Evolutionary conservation across 2,329 filamentous ascomycete genomes (phyloP).

Genomic region (Alternaria gansuensis): DNA sequence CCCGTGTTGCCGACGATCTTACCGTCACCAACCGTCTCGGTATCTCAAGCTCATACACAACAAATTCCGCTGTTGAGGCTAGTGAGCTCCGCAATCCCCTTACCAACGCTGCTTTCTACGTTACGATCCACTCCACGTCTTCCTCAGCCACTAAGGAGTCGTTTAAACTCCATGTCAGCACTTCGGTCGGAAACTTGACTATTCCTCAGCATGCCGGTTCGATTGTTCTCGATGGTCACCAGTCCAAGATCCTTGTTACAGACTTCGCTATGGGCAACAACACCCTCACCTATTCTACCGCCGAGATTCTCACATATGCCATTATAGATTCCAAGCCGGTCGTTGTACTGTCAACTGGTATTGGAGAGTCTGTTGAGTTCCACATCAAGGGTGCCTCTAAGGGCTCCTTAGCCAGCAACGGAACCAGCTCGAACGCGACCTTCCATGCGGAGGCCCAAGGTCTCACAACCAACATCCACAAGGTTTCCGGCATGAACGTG

Average conservation of each 20-base stretch:
- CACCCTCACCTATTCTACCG: constrained; percentile 63
- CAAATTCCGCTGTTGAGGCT: constrained; percentile 62
- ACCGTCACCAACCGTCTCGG: constrained; percentile 62
- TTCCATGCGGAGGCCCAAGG: constrained; percentile 55
- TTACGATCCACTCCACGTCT: constrained; percentile 65
- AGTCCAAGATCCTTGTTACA: constrained; percentile 69
- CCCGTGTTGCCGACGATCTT: constrained; percentile 65
- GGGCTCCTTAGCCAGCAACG: constrained; percentile 53
- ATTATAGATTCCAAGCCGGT: constrained; percentile 49
- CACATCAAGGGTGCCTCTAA: constrained; percentile 49
- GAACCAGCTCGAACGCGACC: constrained; percentile 55
- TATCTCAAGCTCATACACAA: constrained; percentile 62
- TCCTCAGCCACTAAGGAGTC: constrained; percentile 61
- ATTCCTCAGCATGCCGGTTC: constrained; percentile 61
- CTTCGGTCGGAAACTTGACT: constrained; percentile 63
- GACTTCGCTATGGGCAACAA: constrained; percentile 66
- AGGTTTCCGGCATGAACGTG: constrained; percentile 46
- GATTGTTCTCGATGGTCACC: constrained; percentile 67
- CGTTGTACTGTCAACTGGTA: constrained; percentile 53
- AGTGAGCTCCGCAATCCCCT: constrained; percentile 68
- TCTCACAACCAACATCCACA: constrained; percentile 44
- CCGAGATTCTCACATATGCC: constrained; percentile 61
- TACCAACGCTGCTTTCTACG: constrained; percentile 67
- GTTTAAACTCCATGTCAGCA: constrained; percentile 65
- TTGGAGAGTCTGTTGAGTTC: constrained; percentile 55